Conservation (phyloP, 202 grass and related monocot species). For the Panicum virgatum region DNA sequence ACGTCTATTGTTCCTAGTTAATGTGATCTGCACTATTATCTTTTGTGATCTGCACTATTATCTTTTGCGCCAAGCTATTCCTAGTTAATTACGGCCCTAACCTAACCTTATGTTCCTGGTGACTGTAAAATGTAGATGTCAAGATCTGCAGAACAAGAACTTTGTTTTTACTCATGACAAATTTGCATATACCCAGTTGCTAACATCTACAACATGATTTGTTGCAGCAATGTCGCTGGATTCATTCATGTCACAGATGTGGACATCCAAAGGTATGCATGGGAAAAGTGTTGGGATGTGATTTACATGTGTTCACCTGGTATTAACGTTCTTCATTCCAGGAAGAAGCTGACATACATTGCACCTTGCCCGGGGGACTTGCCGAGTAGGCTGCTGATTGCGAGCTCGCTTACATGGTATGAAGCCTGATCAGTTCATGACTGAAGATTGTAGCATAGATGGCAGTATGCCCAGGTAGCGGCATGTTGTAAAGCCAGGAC, state of each 20-base stretch:
- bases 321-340: constrained; percentile 35
- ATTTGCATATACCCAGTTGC: neutral
- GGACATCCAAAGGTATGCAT: constrained; percentile 84
- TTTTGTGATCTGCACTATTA: neutral
- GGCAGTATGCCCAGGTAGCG: neutral
- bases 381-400: constrained; percentile 82
- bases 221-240: constrained; percentile 82
- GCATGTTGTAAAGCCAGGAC: constrained; percentile 15
- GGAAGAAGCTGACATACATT: constrained; percentile 93
- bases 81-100: neutral
- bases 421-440: constrained; percentile 50
- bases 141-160: neutral
- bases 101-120: neutral
- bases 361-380: constrained; percentile 79
- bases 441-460: constrained; percentile 11
- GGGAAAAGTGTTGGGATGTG: neutral
- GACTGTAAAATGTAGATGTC: neutral
- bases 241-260: constrained; percentile 94
- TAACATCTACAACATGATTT: constrained; percentile 31
- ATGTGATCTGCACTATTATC: too few species aligned
- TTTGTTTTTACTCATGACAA: neutral
- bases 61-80: neutral
- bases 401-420: constrained; percentile 84
- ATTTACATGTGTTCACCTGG: neutral
- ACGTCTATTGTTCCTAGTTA: too few species aligned